Evolutionary conservation across 352 stramenopile genomes (phyloP).

Genomic region (Globisporangium apiculatum): DNA sequence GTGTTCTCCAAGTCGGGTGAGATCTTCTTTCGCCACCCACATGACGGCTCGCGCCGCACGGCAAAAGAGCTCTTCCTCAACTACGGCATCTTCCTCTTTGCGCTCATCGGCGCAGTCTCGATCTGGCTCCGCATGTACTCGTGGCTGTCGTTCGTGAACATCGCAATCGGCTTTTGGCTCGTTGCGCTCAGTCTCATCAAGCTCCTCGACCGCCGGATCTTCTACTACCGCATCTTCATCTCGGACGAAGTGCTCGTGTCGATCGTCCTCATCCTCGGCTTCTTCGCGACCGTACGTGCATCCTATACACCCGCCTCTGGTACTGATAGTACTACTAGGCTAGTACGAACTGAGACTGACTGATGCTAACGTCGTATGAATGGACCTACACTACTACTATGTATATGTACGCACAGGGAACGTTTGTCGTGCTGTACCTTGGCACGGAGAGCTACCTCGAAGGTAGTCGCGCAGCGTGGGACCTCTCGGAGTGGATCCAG

Average conservation of each 20-base stretch:
- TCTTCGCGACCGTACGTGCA: constrained; percentile 65
- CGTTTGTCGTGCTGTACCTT: constrained; percentile 78
- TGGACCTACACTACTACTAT: no score
- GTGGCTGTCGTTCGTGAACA: constrained; percentile 70
- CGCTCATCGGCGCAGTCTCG: constrained; percentile 72
- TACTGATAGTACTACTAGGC: no score
- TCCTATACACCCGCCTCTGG: no score
- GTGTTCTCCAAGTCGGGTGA: constrained; percentile 73
- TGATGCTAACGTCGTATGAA: neutral
- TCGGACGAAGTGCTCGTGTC: constrained; percentile 85
- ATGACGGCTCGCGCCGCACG: constrained; percentile 52
- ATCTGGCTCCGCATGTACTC: constrained; percentile 86
- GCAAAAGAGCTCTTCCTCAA: constrained; percentile 82
- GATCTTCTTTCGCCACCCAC: constrained; percentile 71
- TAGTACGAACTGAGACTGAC: neutral
- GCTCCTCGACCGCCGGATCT: constrained; percentile 76
- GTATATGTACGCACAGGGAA: constrained; percentile 25
- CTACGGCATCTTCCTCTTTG: constrained; percentile 84
- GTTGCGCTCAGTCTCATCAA: constrained; percentile 63
- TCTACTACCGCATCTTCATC: constrained; percentile 87
- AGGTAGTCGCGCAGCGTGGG: constrained; percentile 63
- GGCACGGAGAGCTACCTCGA: constrained; percentile 85
- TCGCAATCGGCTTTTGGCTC: constrained; percentile 64
- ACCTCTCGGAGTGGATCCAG: constrained; percentile 77
- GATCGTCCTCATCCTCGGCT: constrained; percentile 66